phyloP scores from a whole-genome alignment of 495 filamentous ascomycete genomes.

The Pyrenula massariospora region DNA sequence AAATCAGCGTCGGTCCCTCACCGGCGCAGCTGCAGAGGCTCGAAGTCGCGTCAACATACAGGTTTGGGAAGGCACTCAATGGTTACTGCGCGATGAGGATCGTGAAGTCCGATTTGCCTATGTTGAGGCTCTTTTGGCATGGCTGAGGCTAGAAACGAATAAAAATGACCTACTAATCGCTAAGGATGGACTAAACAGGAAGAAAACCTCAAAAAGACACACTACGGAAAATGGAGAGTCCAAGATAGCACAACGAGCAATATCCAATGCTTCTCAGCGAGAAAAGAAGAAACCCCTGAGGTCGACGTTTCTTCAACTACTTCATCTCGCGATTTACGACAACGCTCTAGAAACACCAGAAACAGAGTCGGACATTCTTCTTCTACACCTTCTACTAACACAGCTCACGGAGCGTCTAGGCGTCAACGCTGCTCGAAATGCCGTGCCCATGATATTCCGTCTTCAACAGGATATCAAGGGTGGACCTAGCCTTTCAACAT shows the following conservation, averaged over 20 bases:
- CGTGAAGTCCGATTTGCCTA: constrained; percentile 71
- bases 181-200: constrained; percentile 38
- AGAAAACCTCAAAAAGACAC: constrained; percentile 16
- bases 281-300: constrained; percentile 42
- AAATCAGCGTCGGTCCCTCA: constrained; percentile 49
- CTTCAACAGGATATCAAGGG: constrained; percentile 74
- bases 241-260: constrained; percentile 47
- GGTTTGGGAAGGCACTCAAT: constrained; percentile 87
- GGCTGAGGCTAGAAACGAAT: constrained; percentile 70
- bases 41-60: constrained; percentile 63
- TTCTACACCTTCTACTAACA: constrained; percentile 63
- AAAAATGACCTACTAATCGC: constrained; percentile 49
- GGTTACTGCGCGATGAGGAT: constrained; percentile 69
- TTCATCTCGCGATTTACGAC: constrained; percentile 82
- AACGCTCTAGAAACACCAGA: constrained; percentile 60
- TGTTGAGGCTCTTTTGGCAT: constrained; percentile 66
- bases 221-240: constrained; percentile 9
- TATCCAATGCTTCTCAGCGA: constrained; percentile 54
- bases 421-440: constrained; percentile 68
- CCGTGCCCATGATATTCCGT: constrained; percentile 76
- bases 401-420: constrained; percentile 65
- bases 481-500: constrained; percentile 37
- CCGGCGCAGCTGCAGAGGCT: constrained; percentile 47
- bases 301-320: constrained; percentile 66
- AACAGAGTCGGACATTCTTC: constrained; percentile 56